Base-by-base conservation (phyloP, 495 filamentous ascomycete genomes). In the Lineolata rhizophorae region DNA sequence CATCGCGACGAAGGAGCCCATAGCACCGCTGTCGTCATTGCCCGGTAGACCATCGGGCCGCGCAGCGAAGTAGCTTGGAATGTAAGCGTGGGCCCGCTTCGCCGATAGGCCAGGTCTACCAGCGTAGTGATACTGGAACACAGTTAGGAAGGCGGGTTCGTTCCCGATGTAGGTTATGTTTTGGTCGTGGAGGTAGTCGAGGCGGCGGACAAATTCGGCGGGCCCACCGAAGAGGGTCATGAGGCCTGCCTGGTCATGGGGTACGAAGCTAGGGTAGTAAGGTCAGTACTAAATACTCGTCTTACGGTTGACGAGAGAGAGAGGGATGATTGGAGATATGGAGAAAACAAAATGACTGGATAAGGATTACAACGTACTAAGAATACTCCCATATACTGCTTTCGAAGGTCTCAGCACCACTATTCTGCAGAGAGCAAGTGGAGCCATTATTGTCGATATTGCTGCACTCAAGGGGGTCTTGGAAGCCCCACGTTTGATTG, bases 111-210 rank as follows among this genome's bases (percentile, higher is more conserved):
- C 54, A 1, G 54, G 52, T 9, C 54, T 47, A 11, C 54, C 54
- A 20, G 54, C 54, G 30, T 55, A 58, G 43, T 58, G 55, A 37
- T 56, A 58, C 29, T 51, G 51, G 40, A 44, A 58, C 2, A 56
- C 52, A 9, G 54, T 45, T 12, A 56, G 48, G 34, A 58, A 58
- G 19, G 42, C 47, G 10, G 43, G 43, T 37, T 56, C 55, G 31
- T 57, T 49, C 25, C 52, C 54, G 19, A 57, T 54, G 35, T 55
- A 54, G 13, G 47, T 42, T 12, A 58, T 41, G 18, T 51, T 48
- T 11, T 35, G 38, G 31, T 50, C 44, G 35, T 58, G 53, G 13
- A 55, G 41, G 38, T 45, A 56, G 36, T 54, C 41, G n/a, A 58
- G 44, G 3, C 55, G 43, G 1, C 40, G 28, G 22, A 53, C 49